Conservation (phyloP, 495 filamentous ascomycete species). For the Talaromyces nanjingensis region DNA sequence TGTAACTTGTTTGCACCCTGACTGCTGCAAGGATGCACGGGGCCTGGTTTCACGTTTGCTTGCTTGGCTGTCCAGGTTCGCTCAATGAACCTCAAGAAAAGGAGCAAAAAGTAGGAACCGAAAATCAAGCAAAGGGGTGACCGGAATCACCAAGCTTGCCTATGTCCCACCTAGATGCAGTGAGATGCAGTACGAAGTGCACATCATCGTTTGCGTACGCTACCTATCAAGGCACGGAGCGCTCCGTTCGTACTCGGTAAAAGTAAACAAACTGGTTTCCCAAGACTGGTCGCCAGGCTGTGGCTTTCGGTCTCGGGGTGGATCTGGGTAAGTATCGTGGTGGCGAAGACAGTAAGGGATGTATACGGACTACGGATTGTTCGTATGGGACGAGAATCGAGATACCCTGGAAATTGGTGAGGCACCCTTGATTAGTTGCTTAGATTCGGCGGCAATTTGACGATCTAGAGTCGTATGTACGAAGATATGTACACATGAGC, state of each 20-base stretch:
- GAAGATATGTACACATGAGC: not conserved
- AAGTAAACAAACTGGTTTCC: not conserved
- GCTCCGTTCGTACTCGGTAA: not conserved
- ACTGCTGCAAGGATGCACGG: slow-evolving; percentile 5
- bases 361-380: not conserved
- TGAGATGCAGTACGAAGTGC: not conserved
- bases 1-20: not conserved
- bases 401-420: not conserved
- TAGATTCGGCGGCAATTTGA: not conserved
- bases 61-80: not conserved
- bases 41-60: not conserved
- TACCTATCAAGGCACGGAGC: not conserved
- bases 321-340: not conserved
- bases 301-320: not conserved
- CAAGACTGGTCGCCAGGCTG: not conserved
- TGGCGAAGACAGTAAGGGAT: not conserved
- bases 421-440: not conserved
- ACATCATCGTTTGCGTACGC: not conserved
- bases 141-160: not conserved
- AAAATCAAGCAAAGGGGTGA: not conserved
- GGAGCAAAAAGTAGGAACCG: not conserved
- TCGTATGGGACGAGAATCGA: not conserved
- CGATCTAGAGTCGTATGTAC: not conserved
- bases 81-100: not conserved
- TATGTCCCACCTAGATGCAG: not conserved